phyloP scores from a whole-genome alignment of 2,329 filamentous ascomycete genomes.

The Xylaria sp. region DNA sequence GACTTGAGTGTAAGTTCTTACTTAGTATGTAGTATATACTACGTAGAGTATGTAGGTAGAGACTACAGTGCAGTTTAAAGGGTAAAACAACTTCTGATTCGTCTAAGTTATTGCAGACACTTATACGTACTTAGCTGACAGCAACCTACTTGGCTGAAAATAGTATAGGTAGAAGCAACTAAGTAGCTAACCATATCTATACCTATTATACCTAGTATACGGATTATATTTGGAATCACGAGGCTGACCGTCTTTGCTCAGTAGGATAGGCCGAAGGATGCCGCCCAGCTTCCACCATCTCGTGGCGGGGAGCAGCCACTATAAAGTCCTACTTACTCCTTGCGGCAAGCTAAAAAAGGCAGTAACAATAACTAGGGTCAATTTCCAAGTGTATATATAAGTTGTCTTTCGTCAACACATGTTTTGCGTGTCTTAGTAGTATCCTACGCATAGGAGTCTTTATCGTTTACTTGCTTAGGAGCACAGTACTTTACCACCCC shows the following conservation, averaged over 20 bases:
- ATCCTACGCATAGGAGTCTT: background rate
- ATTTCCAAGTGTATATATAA: no score
- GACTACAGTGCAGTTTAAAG: no score
- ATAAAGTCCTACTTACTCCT: background rate
- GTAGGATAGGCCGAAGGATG: slow-evolving; percentile 2
- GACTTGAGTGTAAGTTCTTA: no score
- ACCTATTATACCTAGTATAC: background rate
- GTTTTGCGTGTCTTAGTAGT: background rate
- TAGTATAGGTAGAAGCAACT: no score
- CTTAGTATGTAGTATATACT: no score
- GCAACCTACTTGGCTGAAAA: no score
- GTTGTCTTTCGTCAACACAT: no score
- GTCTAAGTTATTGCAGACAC: no score
- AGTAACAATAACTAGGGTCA: no score
- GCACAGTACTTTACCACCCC: background rate
- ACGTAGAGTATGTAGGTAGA: no score
- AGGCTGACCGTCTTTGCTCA: slow-evolving; percentile 2
- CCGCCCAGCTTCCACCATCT: background rate
- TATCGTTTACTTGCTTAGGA: background rate
- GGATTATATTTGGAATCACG: slow-evolving; percentile 1
- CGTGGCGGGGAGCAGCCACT: background rate
- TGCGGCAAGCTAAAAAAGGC: background rate
- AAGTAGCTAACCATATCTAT: background rate
- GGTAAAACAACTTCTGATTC: background rate
- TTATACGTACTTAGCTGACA: no score